Base-by-base conservation (phyloP, 176 grass and related monocot species). In the Oryza punctata region DNA sequence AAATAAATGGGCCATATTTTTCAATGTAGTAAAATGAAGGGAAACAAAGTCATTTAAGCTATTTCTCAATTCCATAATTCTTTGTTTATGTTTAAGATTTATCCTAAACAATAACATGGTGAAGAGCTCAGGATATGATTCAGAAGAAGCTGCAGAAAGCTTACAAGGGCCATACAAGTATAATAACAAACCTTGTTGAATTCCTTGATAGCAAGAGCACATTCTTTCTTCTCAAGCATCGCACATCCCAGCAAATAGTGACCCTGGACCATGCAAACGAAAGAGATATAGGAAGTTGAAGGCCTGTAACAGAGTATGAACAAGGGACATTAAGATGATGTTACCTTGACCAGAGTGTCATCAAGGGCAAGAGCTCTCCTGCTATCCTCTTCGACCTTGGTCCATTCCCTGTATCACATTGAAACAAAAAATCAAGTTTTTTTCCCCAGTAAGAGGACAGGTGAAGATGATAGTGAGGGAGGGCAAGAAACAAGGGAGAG, bases 371-470 rank as follows among this genome's bases (percentile, higher is more conserved):
- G 90, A 59, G 95, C 95, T 60, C 18, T 97, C 86, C 71, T 79
- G 92, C 92, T 93, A 87, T 97, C 95, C 84, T 89, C 90, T 86
- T 97, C 92, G 19, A 97, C 95, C 83, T 70, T 94, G 64, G 68
- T 25, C 95, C 92, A 97, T 9, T 97, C 95, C 81, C 94, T 97
- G 33, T 19, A 19, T 54, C 16, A 6, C 1, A 18, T 13, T 6
- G 6, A 35, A 35, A 16, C n/a, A 54, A 7, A 19, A 7, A 54
- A 16, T 50, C 13, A 21, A 54, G 1, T 19, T 54, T 19, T 11
- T 54, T 54, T 1, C 33, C 19, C 21, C 54, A 60, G 18, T 1
- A 57, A 60, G 54, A 60, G 52, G 18, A 6, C 16, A 52, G 32
- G 32, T 32, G 46, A 19, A 54, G 50, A 54, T 18, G 50, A 54